Conservation (phyloP, 176 grass and related monocot genomes). For the Alopecurus myosuroides region DNA sequence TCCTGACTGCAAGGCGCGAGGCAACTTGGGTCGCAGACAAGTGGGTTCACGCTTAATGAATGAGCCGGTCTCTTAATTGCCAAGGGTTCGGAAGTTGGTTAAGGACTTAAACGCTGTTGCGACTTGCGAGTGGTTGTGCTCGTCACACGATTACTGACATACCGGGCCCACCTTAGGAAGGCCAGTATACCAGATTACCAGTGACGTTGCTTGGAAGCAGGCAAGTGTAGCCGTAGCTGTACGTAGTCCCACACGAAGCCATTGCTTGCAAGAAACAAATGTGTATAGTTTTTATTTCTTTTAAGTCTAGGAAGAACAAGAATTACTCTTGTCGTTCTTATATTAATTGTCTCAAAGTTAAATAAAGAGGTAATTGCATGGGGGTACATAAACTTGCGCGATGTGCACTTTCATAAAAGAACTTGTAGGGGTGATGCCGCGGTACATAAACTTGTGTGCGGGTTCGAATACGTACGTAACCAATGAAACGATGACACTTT, state of each 20-base stretch:
- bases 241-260: background rate
- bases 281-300: too few relatives aligned
- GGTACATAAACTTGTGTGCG: too few relatives aligned
- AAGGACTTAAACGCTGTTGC: background rate
- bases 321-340: too few relatives aligned
- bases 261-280: constrained; percentile 28
- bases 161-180: background rate
- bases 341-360: too few relatives aligned
- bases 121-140: background rate
- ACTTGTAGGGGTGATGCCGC: too few relatives aligned
- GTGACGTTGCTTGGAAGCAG: background rate
- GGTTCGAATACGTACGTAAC: too few relatives aligned
- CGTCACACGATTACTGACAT: background rate
- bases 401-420: too few relatives aligned
- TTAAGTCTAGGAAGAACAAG: too few relatives aligned
- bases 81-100: background rate
- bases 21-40: background rate
- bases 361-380: too few relatives aligned
- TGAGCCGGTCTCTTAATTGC: background rate
- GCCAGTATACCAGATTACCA: background rate
- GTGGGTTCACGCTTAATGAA: background rate
- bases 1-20: background rate
- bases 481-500: too few relatives aligned
- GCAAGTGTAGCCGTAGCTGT: too few relatives aligned
- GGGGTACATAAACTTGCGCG: too few relatives aligned